Evolutionary conservation across 805 yeast genomes (phyloP).

Genomic region (Candida verbasci): DNA sequence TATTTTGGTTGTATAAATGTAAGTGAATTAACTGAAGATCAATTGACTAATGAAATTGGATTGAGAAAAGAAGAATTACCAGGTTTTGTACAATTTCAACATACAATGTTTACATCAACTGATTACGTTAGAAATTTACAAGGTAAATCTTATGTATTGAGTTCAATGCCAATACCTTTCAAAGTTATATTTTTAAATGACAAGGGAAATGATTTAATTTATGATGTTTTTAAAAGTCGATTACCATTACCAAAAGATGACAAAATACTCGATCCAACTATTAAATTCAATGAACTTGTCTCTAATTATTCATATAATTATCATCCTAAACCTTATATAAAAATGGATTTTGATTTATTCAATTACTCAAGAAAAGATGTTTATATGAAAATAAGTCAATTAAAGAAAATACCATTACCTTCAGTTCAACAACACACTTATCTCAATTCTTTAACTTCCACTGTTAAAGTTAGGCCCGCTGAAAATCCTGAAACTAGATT

Average conservation of each 20-base stretch:
- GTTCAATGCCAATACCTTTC: constrained; percentile 31
- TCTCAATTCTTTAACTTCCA: constrained; percentile 3
- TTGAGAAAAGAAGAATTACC: constrained; percentile 25
- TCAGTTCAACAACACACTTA: constrained; percentile 18
- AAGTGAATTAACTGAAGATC: constrained; percentile 15
- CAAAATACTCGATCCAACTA: constrained; percentile 24
- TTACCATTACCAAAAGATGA: constrained; percentile 9
- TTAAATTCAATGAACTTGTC: constrained; percentile 22
- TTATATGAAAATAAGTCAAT: not conserved
- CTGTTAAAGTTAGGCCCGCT: not conserved
- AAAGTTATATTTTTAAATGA: constrained; percentile 23
- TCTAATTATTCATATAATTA: not conserved
- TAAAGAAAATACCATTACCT: constrained; percentile 1
- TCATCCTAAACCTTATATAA: not conserved
- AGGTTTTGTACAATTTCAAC: constrained; percentile 30
- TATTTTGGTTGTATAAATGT: constrained; percentile 16
- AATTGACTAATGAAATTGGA: constrained; percentile 18
- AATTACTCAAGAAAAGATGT: constrained; percentile 3
- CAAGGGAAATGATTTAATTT: constrained; percentile 26
- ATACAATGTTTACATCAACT: constrained; percentile 17
- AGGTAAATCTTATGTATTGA: constrained; percentile 33
- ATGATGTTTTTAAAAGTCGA: constrained; percentile 13
- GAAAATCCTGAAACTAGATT: constrained; percentile 20
- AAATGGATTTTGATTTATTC: constrained; percentile 1
- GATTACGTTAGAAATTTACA: constrained; percentile 31